Evolutionary conservation across 2,329 filamentous ascomycete species (phyloP).

Genomic region (Helminthosporium solani): DNA sequence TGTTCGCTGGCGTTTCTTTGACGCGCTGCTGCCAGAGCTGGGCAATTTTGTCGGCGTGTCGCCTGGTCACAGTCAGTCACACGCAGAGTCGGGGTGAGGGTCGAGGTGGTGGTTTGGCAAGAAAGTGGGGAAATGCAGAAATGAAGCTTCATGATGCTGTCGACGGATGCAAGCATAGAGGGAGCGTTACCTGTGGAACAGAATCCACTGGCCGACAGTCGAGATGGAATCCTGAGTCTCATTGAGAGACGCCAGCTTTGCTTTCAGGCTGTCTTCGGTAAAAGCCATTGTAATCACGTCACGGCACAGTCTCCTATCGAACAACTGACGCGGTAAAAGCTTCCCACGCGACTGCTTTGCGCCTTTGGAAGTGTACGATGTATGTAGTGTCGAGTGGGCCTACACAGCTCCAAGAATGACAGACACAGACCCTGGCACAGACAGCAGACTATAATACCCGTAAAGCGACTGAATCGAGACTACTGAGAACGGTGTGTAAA

Average conservation of each 20-base stretch:
- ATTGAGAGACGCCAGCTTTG: slow-evolving; percentile 91
- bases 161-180: slow-evolving; percentile 4
- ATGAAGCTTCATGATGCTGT: background rate
- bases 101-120: no score
- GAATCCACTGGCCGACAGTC: slow-evolving; percentile 97
- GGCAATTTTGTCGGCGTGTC: slow-evolving; percentile 88
- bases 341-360: no score
- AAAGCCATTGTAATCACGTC: slow-evolving; percentile 70
- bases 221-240: slow-evolving; percentile 98
- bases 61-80: slow-evolving; percentile 54
- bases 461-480: no score
- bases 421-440: no score
- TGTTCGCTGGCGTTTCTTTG: slow-evolving; percentile 81
- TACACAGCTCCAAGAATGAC: no score
- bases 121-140: no score
- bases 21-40: slow-evolving; percentile 88
- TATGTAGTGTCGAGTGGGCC: no score
- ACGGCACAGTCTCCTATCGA: slow-evolving; percentile 8
- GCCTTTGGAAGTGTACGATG: no score
- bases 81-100: no score
- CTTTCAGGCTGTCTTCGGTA: slow-evolving; percentile 90
- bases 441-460: no score
- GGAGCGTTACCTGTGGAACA: slow-evolving; percentile 83
- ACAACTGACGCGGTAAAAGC: no score
- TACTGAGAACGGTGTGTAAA: no score